Percentiles rank a stretch among this genome's conserved stretches.
These are phyloP conservation scores for Rhodotorula diobovata DNA, from an alignment of 768 basidiomycete genomes.

Conservation along the genomic window DNA sequence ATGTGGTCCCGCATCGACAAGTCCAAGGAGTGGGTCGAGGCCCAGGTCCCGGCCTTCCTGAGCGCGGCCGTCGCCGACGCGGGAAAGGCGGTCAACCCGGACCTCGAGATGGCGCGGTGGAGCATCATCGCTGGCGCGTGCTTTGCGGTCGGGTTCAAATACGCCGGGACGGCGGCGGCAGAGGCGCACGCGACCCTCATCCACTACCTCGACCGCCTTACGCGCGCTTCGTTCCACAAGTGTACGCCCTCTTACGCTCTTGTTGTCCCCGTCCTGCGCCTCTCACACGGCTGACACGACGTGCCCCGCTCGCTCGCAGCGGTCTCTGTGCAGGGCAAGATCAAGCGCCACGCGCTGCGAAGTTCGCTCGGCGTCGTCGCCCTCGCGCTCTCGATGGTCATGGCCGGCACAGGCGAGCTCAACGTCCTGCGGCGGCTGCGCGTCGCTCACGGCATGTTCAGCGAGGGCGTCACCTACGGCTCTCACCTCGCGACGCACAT, in stretches of 20 bases:
- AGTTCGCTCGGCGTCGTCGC: conserved; percentile 85
- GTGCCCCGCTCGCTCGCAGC: conserved; percentile 51
- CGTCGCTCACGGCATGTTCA: conserved; percentile 82
- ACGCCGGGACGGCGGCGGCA: conserved; percentile 85
- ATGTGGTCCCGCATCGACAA: conserved; percentile 77
- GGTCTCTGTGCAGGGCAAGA: conserved; percentile 75
- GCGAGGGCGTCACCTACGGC: conserved; percentile 59
- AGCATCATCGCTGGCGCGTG: conserved; percentile 87
- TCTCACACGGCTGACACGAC: not conserved
- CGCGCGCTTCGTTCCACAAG: conserved; percentile 62
- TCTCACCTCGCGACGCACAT: conserved; percentile 85
- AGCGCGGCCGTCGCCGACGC: conserved; percentile 56
- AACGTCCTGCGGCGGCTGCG: conserved; percentile 79
- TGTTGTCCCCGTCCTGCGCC: not conserved
- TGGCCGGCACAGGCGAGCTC: conserved; percentile 95
- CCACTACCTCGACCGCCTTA: conserved; percentile 73
- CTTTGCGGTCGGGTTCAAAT: conserved; percentile 86
- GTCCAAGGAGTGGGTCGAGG: conserved; percentile 49
- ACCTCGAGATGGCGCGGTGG: conserved; percentile 76
- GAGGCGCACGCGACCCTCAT: conserved; percentile 81
- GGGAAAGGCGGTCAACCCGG: conserved; percentile 55
- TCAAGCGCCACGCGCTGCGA: conserved; percentile 77
- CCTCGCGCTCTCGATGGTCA: conserved; percentile 80
- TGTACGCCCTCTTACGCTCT: conserved; percentile 49
- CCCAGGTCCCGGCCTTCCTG: conserved; percentile 67